Percentiles rank a stretch among this genome's conserved stretches.
These are phyloP conservation scores for Bryum argenteum DNA, from an alignment of 225 moss, liverwort and hornwort genomes.

Conservation along the genomic window DNA sequence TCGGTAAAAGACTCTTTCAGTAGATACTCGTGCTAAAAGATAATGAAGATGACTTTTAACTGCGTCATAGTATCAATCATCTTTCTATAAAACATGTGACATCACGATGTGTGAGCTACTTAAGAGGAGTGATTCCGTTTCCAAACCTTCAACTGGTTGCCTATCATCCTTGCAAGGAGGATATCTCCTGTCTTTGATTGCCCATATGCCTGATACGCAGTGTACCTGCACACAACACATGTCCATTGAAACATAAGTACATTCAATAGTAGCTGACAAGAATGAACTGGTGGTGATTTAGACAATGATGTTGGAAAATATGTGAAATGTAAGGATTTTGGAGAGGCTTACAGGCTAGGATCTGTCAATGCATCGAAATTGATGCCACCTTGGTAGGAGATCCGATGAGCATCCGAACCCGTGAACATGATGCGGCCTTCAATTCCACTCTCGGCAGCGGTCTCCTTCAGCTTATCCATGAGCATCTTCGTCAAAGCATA, in stretches of 20 bases:
- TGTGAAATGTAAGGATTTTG: too few relatives aligned
- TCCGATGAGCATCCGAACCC: slow-evolving; percentile 48
- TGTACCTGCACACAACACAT: slow-evolving; percentile 28
- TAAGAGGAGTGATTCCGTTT: background rate
- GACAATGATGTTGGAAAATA: too few relatives aligned
- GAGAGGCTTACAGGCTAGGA: slow-evolving; percentile 26
- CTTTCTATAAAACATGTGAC: too few relatives aligned
- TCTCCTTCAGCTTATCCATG: slow-evolving; percentile 48
- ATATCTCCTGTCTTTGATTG: slow-evolving; percentile 50
- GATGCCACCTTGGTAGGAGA: slow-evolving; percentile 41
- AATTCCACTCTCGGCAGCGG: slow-evolving; percentile 39
- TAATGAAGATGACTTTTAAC: too few relatives aligned
- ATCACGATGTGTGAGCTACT: too few relatives aligned
- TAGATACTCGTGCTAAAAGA: too few relatives aligned
- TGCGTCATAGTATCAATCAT: too few relatives aligned
- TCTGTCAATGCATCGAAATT: slow-evolving; percentile 42
- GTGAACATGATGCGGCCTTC: slow-evolving; percentile 52
- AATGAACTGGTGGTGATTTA: too few relatives aligned
- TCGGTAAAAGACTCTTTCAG: background rate
- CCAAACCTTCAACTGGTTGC: slow-evolving; percentile 44
- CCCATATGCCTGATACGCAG: slow-evolving; percentile 42
- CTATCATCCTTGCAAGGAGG: slow-evolving; percentile 48
- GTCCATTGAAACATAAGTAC: background rate
- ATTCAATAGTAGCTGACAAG: too few relatives aligned
- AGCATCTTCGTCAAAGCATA: slow-evolving; percentile 47